phyloP scores from a whole-genome alignment of 441 rosid genomes.

The Jatropha multifida region DNA sequence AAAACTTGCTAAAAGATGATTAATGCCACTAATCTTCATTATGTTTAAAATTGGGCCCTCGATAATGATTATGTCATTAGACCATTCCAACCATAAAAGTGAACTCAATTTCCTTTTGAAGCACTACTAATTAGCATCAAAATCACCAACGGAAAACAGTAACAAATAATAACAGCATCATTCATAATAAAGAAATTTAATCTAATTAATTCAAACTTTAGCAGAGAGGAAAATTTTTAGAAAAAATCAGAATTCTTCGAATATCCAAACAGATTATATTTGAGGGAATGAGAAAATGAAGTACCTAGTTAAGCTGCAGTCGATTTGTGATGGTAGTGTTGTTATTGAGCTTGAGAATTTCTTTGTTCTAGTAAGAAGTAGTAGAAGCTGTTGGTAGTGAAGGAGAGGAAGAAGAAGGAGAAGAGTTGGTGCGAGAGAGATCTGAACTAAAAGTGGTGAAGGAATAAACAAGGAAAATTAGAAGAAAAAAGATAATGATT shows the following conservation, averaged over 20 bases:
- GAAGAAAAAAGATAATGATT: conserved; percentile 34
- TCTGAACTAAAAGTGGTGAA: conserved; percentile 29
- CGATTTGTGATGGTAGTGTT: conserved; percentile 1
- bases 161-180: too few species aligned
- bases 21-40: neutral
- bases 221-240: too few species aligned
- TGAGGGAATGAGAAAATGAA: too few species aligned
- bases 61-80: neutral
- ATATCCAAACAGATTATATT: too few species aligned
- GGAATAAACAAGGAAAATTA: conserved; percentile 35
- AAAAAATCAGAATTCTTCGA: too few species aligned
- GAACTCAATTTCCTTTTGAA: neutral
- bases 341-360: neutral
- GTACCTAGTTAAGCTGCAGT: conserved; percentile 33
- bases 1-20: neutral
- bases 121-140: neutral
- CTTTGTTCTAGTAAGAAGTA: conserved; percentile 4
- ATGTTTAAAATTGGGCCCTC: neutral
- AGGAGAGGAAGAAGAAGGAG: conserved; percentile 18
- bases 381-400: neutral
- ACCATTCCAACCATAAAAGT: neutral
- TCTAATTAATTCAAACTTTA: neutral
- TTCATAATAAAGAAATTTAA: too few species aligned
- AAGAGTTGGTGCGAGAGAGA: conserved; percentile 13
- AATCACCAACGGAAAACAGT: neutral